These are phyloP conservation scores for Picochlorum costavermella DNA, from an alignment of 139 green algal species.

Conservation along the genomic window DNA sequence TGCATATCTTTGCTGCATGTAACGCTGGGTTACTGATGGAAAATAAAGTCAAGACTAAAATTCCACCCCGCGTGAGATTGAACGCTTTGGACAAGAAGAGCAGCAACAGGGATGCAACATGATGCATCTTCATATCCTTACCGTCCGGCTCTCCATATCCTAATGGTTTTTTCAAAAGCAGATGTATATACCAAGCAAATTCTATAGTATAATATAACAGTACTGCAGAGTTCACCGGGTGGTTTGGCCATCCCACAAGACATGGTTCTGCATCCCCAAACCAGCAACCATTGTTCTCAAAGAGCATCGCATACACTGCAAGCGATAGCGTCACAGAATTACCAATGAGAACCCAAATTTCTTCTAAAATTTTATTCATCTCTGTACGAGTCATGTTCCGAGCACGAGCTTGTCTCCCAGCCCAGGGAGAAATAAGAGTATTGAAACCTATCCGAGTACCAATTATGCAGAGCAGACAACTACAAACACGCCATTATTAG, in stretches of 20 bases:
- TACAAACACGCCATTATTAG: background rate
- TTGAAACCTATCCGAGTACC: constrained; percentile 3
- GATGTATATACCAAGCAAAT: constrained; percentile 28
- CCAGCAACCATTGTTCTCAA: constrained; percentile 19
- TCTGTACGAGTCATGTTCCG: background rate
- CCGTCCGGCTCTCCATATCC: constrained; percentile 14
- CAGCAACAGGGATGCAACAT: constrained; percentile 18
- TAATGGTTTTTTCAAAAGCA: constrained; percentile 28
- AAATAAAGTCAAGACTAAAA: constrained; percentile 24
- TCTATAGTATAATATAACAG: constrained; percentile 22
- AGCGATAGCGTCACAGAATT: constrained; percentile 12
- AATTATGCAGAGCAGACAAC: constrained; percentile 2
- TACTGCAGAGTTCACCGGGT: constrained; percentile 5
- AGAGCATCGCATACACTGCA: constrained; percentile 12
- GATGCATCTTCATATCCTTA: constrained; percentile 25
- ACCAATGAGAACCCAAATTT: constrained; percentile 20
- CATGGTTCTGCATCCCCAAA: constrained; percentile 12
- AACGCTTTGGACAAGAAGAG: constrained; percentile 18
- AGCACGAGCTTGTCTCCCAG: background rate
- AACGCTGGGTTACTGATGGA: constrained; percentile 22
- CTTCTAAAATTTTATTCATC: constrained; percentile 18
- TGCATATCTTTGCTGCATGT: constrained; percentile 25
- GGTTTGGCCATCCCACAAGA: constrained; percentile 22
- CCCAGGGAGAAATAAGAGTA: background rate
- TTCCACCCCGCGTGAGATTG: constrained; percentile 4